Percentiles rank a stretch among this genome's conserved stretches.
These are phyloP conservation scores for Elsinoe necatrix DNA, from an alignment of 2,329 filamentous ascomycete species.

Conservation along the genomic window DNA sequence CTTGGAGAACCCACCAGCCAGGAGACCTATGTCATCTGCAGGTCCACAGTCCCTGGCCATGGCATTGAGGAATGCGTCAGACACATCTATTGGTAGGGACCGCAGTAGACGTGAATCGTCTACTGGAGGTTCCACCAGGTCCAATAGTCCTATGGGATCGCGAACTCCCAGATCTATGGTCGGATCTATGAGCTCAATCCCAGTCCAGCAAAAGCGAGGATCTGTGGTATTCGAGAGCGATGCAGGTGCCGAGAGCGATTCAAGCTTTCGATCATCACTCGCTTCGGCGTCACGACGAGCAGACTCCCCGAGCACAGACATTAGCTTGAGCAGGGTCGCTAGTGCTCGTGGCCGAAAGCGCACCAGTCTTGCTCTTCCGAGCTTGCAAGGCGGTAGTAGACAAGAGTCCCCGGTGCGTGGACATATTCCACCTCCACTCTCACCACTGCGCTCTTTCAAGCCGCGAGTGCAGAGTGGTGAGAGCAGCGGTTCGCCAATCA, in stretches of 20 bases:
- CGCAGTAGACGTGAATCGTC: conserved; percentile 49
- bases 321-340: conserved; percentile 64
- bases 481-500: conserved; percentile 70
- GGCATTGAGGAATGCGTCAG: conserved; percentile 48
- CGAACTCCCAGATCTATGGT: conserved; percentile 82
- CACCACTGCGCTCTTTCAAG: conserved; percentile 77
- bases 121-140: conserved; percentile 66
- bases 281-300: conserved; percentile 64
- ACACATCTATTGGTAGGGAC: conserved; percentile 28
- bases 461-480: conserved; percentile 61
- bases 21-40: conserved; percentile 30
- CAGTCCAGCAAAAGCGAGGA: conserved; percentile 61
- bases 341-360: conserved; percentile 78
- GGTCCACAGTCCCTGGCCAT: conserved; percentile 48
- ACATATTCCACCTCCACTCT: conserved; percentile 52
- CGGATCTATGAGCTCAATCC: conserved; percentile 45
- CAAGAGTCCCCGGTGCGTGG: conserved; percentile 84
- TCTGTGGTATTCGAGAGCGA: conserved; percentile 69
- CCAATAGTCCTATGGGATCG: conserved; percentile 83
- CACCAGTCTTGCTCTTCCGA: conserved; percentile 74
- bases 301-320: conserved; percentile 85
- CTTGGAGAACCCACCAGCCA: conserved; percentile 18
- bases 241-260: conserved; percentile 73
- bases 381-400: conserved; percentile 58
- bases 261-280: conserved; percentile 74